Evolutionary conservation across 805 yeast genomes (phyloP).

Genomic region (Zygoascus biomembranicola): DNA sequence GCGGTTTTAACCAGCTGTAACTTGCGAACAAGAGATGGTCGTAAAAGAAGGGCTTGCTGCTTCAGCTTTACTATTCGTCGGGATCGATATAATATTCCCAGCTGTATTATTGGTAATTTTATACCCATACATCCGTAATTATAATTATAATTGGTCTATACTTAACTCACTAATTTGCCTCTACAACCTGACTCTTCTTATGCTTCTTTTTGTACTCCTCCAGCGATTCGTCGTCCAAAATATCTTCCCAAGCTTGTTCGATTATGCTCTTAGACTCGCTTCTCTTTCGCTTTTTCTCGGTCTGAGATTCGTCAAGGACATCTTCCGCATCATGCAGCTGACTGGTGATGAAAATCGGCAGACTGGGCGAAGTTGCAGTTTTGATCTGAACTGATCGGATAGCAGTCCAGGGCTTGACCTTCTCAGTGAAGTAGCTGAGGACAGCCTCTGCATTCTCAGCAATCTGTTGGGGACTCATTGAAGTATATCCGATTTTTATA

Average conservation of each 20-base stretch:
- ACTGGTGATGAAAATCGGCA: slow-evolving; percentile 73
- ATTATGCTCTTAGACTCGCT: slow-evolving; percentile 42
- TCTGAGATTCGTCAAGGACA: slow-evolving; percentile 24
- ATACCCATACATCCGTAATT: slow-evolving; percentile 53
- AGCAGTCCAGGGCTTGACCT: slow-evolving; percentile 26
- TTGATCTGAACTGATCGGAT: slow-evolving; percentile 48
- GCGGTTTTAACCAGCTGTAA: slow-evolving; percentile 92
- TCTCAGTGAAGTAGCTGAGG: slow-evolving; percentile 35
- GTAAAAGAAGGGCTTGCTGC: slow-evolving; percentile 76
- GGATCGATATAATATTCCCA: slow-evolving; percentile 89
- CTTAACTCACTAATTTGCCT: background rate
- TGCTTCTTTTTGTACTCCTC: slow-evolving; percentile 49
- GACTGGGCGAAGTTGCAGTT: slow-evolving; percentile 64
- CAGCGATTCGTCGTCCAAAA: slow-evolving; percentile 66
- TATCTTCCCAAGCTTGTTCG: slow-evolving; percentile 76
- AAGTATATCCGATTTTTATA: slow-evolving; percentile 53
- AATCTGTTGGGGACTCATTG: slow-evolving; percentile 40
- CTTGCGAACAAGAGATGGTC: slow-evolving; percentile 72
- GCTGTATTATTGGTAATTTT: slow-evolving; percentile 92
- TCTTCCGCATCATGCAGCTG: slow-evolving; percentile 44
- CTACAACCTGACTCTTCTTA: slow-evolving; percentile 7
- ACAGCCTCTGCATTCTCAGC: slow-evolving; percentile 54
- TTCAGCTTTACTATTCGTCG: slow-evolving; percentile 90
- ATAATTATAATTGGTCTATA: background rate
- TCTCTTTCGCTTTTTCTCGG: slow-evolving; percentile 22